Evolutionary conservation across 495 filamentous ascomycete genomes (phyloP).

Genomic region (Podospora sp.): DNA sequence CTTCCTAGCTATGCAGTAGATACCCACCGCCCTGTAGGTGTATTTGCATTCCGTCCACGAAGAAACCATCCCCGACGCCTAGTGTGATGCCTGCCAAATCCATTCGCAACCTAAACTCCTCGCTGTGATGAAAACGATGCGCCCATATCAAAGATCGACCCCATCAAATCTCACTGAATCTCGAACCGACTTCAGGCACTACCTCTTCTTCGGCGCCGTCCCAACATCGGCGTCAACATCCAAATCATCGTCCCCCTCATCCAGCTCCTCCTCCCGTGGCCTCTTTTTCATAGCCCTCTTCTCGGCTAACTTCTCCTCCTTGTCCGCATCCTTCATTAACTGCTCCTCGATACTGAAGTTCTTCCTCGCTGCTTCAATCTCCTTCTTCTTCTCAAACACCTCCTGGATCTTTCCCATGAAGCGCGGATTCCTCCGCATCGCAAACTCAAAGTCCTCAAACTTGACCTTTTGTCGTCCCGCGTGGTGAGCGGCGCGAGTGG

Average conservation of each 20-base stretch:
- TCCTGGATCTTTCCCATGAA: conserved; percentile 91
- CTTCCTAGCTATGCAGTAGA: background rate
- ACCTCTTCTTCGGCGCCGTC: conserved; percentile 28
- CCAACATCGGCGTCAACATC: conserved; percentile 35
- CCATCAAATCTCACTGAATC: background rate
- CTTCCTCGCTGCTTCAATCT: conserved; percentile 75
- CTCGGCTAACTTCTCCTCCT: conserved; percentile 42
- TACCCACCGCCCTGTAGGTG: background rate
- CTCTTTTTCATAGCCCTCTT: conserved; percentile 25
- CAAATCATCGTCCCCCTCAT: conserved; percentile 39
- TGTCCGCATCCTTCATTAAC: conserved; percentile 44
- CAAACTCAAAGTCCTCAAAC: conserved; percentile 95
- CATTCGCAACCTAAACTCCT: conserved; percentile 4
- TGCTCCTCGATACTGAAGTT: conserved; percentile 56
- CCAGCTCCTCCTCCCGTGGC: conserved; percentile 41
- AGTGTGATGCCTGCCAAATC: background rate
- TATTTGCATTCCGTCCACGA: background rate
- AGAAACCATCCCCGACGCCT: background rate
- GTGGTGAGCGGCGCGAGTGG: conserved; percentile 77
- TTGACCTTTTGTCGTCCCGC: conserved; percentile 92
- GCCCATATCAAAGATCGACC: background rate
- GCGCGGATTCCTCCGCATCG: conserved; percentile 77
- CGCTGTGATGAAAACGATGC: background rate
- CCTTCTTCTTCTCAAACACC: conserved; percentile 76
- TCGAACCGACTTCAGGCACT: background rate